Base-by-base conservation (phyloP, 352 stramenopile genomes). In the Phytopythium chamaehyphon region DNA sequence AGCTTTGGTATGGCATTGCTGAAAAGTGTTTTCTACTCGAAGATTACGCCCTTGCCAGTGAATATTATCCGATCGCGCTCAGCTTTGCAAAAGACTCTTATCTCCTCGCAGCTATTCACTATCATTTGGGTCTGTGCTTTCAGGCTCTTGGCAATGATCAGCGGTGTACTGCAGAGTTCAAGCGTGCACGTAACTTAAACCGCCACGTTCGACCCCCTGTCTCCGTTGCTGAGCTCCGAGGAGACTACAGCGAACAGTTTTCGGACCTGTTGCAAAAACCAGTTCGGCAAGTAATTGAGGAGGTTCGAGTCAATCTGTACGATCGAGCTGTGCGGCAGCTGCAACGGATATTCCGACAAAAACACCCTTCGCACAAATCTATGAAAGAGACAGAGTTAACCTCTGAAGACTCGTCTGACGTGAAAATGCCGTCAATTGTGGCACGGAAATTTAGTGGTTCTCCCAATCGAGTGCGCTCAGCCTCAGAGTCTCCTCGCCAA, bases 21-120 rank as follows among this genome's bases (percentile, higher is more conserved):
- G 64, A 84, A 46, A 88, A 86, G 35, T 86, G 74, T 51, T 87
- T 90, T 21, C 38, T 64, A 16, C 74, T 81, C 14, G 79, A 90
- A 55, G 79, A 88, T 56, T 87, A 87, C 42, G 28, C 62, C 1
- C 55, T 90, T 11, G 76, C 79, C 4, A 47, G 78, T 24, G 76
- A 88, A 23, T 86, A 80, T 33, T 88, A 85, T 52, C 63, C 67
- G 0, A 68, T 83, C 21, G 64, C 79, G 0, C 48, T 82, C 14
- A 83, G 69, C 18, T 88, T 88, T 38, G 74, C 79, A 15, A 87
- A 83, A 42, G 70, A 88, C 45, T 86, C 79, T 31, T 61, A 73
- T 35, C 61, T 81, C 23, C 43, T 87, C 14, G 74, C 76, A 9
- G 55, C 57, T 1, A 66, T 88, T 15, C 61, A 81, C 37, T 86